A percentile compares a stretch with the other conserved stretches of the same genome.
These are phyloP conservation scores for Lactarius deliciosus DNA, from an alignment of 768 basidiomycete species.

Conservation along the genomic window DNA sequence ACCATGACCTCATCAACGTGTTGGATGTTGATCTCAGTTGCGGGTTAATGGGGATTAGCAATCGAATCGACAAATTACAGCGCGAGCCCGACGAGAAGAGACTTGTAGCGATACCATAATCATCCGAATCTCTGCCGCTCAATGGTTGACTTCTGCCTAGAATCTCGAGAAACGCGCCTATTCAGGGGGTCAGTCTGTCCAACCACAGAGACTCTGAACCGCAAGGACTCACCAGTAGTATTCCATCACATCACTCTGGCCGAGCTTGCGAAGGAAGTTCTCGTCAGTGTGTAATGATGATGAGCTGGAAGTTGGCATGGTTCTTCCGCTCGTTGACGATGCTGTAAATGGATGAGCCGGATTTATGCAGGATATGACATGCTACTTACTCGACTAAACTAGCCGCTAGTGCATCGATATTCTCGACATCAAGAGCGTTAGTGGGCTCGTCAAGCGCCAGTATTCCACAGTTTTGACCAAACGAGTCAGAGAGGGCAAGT, in stretches of 20 bases:
- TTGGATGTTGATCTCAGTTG: too few relatives aligned
- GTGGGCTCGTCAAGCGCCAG: slow-evolving; percentile 98
- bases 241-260: slow-evolving; percentile 90
- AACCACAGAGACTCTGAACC: not conserved
- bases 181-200: not conserved
- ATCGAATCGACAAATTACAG: not conserved
- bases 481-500: slow-evolving; percentile 96
- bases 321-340: slow-evolving; percentile 92
- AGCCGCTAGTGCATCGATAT: slow-evolving; percentile 89
- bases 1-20: not conserved
- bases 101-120: not conserved
- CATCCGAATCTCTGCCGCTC: slow-evolving; percentile 35
- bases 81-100: not conserved
- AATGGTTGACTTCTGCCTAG: slow-evolving; percentile 45
- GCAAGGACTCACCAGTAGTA: slow-evolving; percentile 73
- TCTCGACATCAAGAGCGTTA: slow-evolving; percentile 93
- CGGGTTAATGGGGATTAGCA: not conserved
- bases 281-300: slow-evolving; percentile 98
- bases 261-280: slow-evolving; percentile 86
- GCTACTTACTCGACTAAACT: slow-evolving; percentile 84
- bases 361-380: slow-evolving; percentile 9
- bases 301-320: slow-evolving; percentile 92
- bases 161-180: slow-evolving; percentile 79
- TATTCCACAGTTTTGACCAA: slow-evolving; percentile 97
- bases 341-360: slow-evolving; percentile 41